Evolutionary conservation across 768 basidiomycete genomes (phyloP), one percentile per base, ranked within the genome.

Genomic region (Lentinula detonsa): DNA sequence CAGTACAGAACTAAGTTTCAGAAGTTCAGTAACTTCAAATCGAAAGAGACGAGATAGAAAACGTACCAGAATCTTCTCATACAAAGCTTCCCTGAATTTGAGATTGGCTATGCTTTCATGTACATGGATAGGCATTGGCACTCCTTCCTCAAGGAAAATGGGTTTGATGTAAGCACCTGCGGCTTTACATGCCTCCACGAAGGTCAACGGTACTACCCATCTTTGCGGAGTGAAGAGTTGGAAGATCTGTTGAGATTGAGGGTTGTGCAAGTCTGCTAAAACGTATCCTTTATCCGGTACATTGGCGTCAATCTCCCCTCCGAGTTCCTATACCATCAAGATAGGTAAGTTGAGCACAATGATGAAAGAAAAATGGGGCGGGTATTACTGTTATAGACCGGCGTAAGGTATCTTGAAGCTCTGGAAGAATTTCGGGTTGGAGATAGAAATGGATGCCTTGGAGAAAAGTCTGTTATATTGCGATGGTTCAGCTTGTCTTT

Each of bases 401-500:
- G 67, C 85, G 86, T 34, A 91, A 71, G 63, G 91, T 86, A 16
- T 85, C 85, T 65, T 88, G 87, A 21, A 84, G 76, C 65, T 86
- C 84, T 60, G 85, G 78, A 3, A 83, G 72, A 8, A 93, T 76
- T 70, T 92, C 90, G 67, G 89, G 90, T 68, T 92, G 90, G 18
- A 93, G 82, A 70, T 92, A 93, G 69, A 93, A 93, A 68, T 92
- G 93, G 78, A 90, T 73, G 2, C 89, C 89, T 70, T 90, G 87
- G 60, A 91, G 91, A 61, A 91, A 84, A 51, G 85, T 84, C 87
- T 90, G 62, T 1, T 28, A 50, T 16, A 34, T 21, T 35, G n/a
- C 15, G 11, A 51, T 33, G 13, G 13, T 53, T 39, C 33, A 39
- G 31, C 31, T 28, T 9, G 37, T 18, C 9, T 2, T 11, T 21